Base-by-base conservation (phyloP, 2,329 filamentous ascomycete genomes). In the Calonectria henricotiae region DNA sequence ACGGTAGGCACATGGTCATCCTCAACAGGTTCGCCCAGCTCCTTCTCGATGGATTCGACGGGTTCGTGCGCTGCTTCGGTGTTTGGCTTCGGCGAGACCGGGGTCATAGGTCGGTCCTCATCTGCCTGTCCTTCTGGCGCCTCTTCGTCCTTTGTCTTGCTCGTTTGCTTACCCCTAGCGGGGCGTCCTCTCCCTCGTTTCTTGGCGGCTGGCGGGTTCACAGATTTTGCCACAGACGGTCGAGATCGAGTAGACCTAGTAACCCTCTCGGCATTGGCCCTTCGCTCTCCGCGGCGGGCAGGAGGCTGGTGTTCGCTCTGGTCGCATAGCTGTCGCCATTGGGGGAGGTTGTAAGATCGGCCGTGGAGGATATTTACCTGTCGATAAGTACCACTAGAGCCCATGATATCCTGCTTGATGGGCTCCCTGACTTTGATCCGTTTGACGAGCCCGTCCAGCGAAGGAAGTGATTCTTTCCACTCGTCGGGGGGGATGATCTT, bases 401-500 rank as follows among this genome's bases (percentile, higher is more conserved):
- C 96, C 87, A 97, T 96, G 78, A 99, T 99, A 78, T 99, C 96
- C 82, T 99, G 96, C 80, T 95, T 98, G 81, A 99, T 98, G 4
- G 96, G 96, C 75, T 99, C 97, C 83, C 96, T 96, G 79, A 99
- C 95, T 79, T 92, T 92, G 81, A 99, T 94, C 72, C 93, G 92
- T 84, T 98, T 98, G 74, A 99, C 89, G 62, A 94, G 88, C 77
- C 98, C 93, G 79, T 96, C 91, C 72, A 98, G 89, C 43, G 89
- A 86, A 17, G 94, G 93, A 43, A 96, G 91, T 30, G 90, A 87
- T 73, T 95, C 90, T 82, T 90, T 96, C 96, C 96, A 99, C 89
- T 98, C 95, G 78, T 92, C 85, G 0, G 96, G 96, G 32, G 96
- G 95, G 64, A 98, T 92, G 69, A 99, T 93, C 84, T 99, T 98